Evolutionary conservation across 1,284 basidiomycete species (phyloP).

Genomic region (Naganishia cerealis): DNA sequence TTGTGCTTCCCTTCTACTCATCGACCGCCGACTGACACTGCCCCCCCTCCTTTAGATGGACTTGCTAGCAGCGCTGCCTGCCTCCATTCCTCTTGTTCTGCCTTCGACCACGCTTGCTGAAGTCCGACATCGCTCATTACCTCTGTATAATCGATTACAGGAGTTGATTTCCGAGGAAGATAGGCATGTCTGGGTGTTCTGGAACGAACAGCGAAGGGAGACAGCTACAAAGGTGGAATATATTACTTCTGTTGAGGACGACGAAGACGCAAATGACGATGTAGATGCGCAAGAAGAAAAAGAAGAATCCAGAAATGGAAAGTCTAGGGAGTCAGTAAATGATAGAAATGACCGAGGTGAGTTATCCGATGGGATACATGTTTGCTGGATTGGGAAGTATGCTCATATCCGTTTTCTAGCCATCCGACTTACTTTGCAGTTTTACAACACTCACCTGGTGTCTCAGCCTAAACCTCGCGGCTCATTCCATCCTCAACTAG

Average conservation of each 20-base stretch:
- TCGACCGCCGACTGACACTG: slow-evolving; percentile 6
- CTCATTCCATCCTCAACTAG: slow-evolving; percentile 61
- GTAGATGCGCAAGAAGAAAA: slow-evolving; percentile 37
- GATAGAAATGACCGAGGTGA: slow-evolving; percentile 87
- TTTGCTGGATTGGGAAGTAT: neutral
- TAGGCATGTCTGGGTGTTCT: slow-evolving; percentile 75
- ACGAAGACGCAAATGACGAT: slow-evolving; percentile 29
- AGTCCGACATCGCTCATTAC: slow-evolving; percentile 89
- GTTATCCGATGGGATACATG: slow-evolving; percentile 32
- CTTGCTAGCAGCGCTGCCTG: slow-evolving; percentile 75
- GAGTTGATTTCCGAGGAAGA: slow-evolving; percentile 77
- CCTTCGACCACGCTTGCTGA: slow-evolving; percentile 95
- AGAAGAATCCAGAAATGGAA: slow-evolving; percentile 35
- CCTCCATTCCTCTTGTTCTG: slow-evolving; percentile 73
- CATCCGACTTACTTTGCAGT: slow-evolving; percentile 77
- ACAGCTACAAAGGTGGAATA: slow-evolving; percentile 41
- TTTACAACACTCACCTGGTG: slow-evolving; percentile 76
- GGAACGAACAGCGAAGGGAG: slow-evolving; percentile 81
- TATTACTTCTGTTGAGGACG: slow-evolving; percentile 20
- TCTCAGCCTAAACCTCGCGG: slow-evolving; percentile 57
- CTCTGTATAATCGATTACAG: slow-evolving; percentile 87
- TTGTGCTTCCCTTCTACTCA: neutral
- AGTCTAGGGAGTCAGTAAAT: slow-evolving; percentile 68
- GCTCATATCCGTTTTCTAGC: slow-evolving; percentile 56
- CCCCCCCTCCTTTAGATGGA: slow-evolving; percentile 69